phyloP scores from a whole-genome alignment of 108 stramenopile species.

The Schizochytrium sp. region DNA sequence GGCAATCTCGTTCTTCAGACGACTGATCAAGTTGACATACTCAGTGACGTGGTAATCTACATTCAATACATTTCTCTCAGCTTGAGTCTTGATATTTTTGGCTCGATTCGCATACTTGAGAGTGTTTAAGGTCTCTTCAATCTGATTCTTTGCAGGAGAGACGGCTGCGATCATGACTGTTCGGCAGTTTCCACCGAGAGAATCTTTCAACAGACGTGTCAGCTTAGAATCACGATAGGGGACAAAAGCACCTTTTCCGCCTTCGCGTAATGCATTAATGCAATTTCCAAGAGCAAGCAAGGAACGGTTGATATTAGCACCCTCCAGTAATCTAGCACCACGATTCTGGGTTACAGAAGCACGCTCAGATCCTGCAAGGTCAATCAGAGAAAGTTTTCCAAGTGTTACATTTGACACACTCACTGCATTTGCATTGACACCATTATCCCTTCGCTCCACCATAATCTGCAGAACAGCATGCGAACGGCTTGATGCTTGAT shows the following conservation, averaged over 20 bases:
- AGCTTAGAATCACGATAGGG: constrained; percentile 97
- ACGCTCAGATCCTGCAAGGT: constrained; percentile 80
- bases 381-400: constrained; percentile 79
- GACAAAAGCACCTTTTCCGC: constrained; percentile 83
- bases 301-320: constrained; percentile 95
- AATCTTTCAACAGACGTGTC: constrained; percentile 79
- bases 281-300: constrained; percentile 95
- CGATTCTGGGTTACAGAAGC: constrained; percentile 76
- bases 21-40: constrained; percentile 75
- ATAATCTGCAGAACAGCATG: constrained; percentile 80
- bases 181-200: constrained; percentile 89
- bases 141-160: constrained; percentile 80
- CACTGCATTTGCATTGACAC: constrained; percentile 69
- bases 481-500: constrained; percentile 74
- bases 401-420: constrained; percentile 71
- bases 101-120: constrained; percentile 95
- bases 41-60: constrained; percentile 78
- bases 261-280: constrained; percentile 89
- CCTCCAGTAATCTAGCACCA: constrained; percentile 90
- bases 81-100: constrained; percentile 92
- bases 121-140: constrained; percentile 93
- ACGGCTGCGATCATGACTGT: constrained; percentile 97
- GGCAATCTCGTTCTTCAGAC: constrained; percentile 72
- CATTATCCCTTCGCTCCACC: constrained; percentile 66
- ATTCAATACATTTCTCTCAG: constrained; percentile 73